Percentiles rank a stretch among this genome's conserved stretches.
These are phyloP conservation scores for Colletotrichum sp. DNA, from an alignment of 2,329 filamentous ascomycete species.

Conservation along the genomic window DNA sequence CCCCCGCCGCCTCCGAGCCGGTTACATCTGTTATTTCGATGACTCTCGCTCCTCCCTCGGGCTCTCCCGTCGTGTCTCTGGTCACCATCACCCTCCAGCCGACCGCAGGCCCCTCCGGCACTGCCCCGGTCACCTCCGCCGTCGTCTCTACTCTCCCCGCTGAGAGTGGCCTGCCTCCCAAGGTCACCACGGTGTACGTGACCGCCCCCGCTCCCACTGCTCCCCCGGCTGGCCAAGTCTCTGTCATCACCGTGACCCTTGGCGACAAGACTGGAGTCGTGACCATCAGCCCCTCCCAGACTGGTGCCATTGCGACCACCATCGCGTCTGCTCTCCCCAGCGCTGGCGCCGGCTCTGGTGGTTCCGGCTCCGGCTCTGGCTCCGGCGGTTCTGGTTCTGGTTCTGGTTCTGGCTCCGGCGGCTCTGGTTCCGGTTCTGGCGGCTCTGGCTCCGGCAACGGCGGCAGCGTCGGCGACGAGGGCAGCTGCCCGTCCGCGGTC, in stretches of 20 bases:
- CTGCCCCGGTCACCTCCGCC: constrained; percentile 2
- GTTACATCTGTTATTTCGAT: constrained; percentile 20
- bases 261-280: not conserved
- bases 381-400: not conserved
- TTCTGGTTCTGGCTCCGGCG: not conserved
- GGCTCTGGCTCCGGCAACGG: not conserved
- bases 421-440: not conserved
- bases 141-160: constrained; percentile 15
- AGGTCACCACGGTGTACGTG: constrained; percentile 13
- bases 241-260: constrained; percentile 21
- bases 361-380: not conserved
- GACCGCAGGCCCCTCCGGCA: not conserved
- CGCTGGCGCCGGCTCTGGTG: not conserved
- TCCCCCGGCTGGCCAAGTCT: not conserved
- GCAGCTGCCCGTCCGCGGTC: constrained; percentile 8
- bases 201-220: constrained; percentile 5
- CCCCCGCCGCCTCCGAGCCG: not conserved
- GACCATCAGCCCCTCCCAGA: constrained; percentile 16
- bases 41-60: constrained; percentile 6
- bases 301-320: constrained; percentile 1
- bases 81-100: constrained; percentile 19
- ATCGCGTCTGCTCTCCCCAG: constrained; percentile 4
- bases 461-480: not conserved
- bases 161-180: not conserved
- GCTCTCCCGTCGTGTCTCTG: constrained; percentile 5